A percentile compares a stretch with the other conserved stretches of the same genome.
Evolutionary conservation across 768 basidiomycete species (phyloP).

Genomic region (Tylopilus rubrobrunneus): DNA sequence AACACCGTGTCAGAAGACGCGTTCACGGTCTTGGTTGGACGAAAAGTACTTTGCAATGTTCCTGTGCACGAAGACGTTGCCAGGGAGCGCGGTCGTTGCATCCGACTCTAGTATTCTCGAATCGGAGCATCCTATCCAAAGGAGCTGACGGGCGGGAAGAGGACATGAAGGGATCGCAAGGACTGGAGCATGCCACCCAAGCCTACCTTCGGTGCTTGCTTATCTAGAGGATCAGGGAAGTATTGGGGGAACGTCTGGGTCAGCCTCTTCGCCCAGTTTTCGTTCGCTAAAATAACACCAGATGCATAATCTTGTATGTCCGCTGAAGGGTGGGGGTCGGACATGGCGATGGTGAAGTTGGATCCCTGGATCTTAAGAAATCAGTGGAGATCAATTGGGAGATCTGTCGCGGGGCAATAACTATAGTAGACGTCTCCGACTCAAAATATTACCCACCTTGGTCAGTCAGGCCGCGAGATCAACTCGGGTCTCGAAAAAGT

Average conservation of each 20-base stretch:
- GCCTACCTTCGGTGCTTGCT: constrained; percentile 21
- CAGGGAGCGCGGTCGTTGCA: constrained; percentile 63
- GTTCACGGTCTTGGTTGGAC: not conserved
- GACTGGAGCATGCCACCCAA: not conserved
- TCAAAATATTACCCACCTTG: not conserved
- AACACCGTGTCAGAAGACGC: not conserved
- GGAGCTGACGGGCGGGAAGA: constrained; percentile 38
- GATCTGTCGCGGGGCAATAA: not conserved
- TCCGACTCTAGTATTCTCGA: constrained; percentile 82
- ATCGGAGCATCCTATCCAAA: constrained; percentile 83
- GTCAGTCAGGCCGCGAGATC: too few species aligned
- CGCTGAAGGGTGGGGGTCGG: not conserved
- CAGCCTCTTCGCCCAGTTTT: constrained; percentile 18
- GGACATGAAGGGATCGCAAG: not conserved
- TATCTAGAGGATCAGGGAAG: constrained; percentile 9
- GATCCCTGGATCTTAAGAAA: not conserved
- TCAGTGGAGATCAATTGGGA: not conserved
- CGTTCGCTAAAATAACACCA: constrained; percentile 11
- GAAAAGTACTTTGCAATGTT: constrained; percentile 78
- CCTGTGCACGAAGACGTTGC: constrained; percentile 78
- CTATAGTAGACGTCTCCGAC: not conserved
- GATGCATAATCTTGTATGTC: not conserved
- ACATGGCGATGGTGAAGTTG: not conserved
- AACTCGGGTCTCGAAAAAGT: too few species aligned
- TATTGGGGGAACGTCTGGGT: constrained; percentile 21